These are phyloP conservation scores for Aechmea fasciata DNA, from an alignment of 176 grass and related monocot species.

Conservation along the genomic window DNA sequence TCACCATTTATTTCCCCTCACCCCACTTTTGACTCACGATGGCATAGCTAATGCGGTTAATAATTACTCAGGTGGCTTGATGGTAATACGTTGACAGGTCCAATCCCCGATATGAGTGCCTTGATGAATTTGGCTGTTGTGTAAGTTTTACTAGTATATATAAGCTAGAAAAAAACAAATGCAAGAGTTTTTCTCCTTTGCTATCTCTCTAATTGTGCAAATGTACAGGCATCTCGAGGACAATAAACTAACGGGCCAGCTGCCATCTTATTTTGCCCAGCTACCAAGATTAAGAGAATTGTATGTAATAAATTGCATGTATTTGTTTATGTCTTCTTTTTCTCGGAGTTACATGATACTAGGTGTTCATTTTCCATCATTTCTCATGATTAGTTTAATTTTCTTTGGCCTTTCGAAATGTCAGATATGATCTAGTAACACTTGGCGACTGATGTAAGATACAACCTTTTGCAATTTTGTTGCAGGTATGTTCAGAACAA, in stretches of 20 bases:
- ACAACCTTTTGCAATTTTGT: neutral
- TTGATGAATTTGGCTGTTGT: neutral
- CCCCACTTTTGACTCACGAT: neutral
- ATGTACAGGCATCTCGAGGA: slow-evolving; percentile 8
- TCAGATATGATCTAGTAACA: neutral
- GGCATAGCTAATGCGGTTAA: neutral
- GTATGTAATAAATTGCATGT: slow-evolving; percentile 3
- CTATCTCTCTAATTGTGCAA: neutral
- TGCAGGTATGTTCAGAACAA: slow-evolving; percentile 16
- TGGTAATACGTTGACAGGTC: slow-evolving; percentile 1
- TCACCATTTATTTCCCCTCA: neutral
- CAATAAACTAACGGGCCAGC: neutral
- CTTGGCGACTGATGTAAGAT: neutral
- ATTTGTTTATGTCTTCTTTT: neutral
- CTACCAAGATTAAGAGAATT: slow-evolving; percentile 11
- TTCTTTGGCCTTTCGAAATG: neutral
- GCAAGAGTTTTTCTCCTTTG: neutral
- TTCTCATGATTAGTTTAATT: neutral
- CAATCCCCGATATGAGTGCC: slow-evolving; percentile 6
- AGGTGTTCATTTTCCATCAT: neutral
- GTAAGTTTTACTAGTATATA: slow-evolving; percentile 3
- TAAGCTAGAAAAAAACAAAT: neutral
- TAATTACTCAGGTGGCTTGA: slow-evolving; percentile 7
- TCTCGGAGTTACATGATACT: neutral
- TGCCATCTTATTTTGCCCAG: slow-evolving; percentile 5